Evolutionary conservation across 2,329 filamentous ascomycete genomes (phyloP).

Genomic region (Coniosporium tulheliwenetii): DNA sequence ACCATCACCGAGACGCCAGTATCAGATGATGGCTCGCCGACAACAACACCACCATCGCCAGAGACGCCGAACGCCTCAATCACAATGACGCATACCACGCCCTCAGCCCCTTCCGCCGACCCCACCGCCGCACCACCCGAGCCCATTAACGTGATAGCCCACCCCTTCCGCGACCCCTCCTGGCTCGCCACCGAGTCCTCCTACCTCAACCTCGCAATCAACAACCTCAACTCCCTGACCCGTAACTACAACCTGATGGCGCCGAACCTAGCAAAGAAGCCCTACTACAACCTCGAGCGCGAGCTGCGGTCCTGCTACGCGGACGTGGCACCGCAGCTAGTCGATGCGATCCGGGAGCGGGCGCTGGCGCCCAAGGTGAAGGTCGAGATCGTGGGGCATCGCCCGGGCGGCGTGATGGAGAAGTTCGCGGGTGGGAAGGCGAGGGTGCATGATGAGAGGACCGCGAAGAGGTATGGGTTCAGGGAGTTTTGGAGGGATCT

Average conservation of each 20-base stretch:
- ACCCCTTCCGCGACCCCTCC: constrained; percentile 56
- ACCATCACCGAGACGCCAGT: constrained; percentile 20
- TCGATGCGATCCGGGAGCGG: constrained; percentile 55
- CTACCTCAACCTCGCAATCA: constrained; percentile 64
- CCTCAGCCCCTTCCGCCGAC: background rate
- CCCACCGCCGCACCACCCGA: constrained; percentile 22
- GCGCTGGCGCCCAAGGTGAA: constrained; percentile 34
- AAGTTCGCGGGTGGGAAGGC: constrained; percentile 39
- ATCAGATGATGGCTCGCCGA: background rate
- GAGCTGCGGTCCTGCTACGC: constrained; percentile 72
- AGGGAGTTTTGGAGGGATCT: constrained; percentile 82
- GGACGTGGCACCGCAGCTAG: constrained; percentile 65
- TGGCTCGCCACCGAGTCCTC: constrained; percentile 60
- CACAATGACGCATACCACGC: constrained; percentile 5
- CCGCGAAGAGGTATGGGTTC: constrained; percentile 63
- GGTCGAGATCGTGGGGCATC: constrained; percentile 25
- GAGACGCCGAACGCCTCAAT: background rate
- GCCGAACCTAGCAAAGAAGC: constrained; percentile 80
- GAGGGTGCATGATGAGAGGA: constrained; percentile 57
- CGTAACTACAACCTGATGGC: constrained; percentile 93
- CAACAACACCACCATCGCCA: constrained; percentile 2
- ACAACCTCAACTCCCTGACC: constrained; percentile 62
- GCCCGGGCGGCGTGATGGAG: constrained; percentile 42
- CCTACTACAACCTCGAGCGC: constrained; percentile 71
- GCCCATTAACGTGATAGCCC: constrained; percentile 10